Evolutionary conservation across 2,329 filamentous ascomycete species (phyloP), one percentile per base, ranked within the genome.

Genomic region (Lecanicillium sp.): DNA sequence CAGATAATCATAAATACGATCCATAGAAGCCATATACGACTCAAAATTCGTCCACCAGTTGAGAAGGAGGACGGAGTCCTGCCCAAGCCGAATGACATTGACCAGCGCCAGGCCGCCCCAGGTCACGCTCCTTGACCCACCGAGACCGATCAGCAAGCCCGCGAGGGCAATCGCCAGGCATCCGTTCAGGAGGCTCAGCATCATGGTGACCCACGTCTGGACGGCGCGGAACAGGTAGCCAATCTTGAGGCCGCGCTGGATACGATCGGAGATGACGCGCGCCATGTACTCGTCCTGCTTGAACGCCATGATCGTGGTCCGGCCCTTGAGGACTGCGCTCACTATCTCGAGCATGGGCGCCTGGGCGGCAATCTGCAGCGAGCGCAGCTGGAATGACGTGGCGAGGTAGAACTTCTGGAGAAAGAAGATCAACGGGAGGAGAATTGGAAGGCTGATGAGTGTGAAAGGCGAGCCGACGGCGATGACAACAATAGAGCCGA

Each of bases 1-100:
- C 12, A 24, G 21, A 14, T 46, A 46, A 10, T 27, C 44, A 10
- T 23, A 38, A 5, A 46, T 46, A 5, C 44, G 26, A 10, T 46
- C 44, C 44, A 46, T 46, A 2, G 33, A 38, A 4, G 43, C 43
- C 43, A 46, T 46, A 8, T 19, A 20, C 8, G 33, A 29, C 33
- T 46, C 43, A 19, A 39, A 46, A 9, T 10, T 14, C 11, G 43
- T 46, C 43, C 43, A 46, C 43, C 43, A 46, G 7, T 11, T 37
- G 5, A 46, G 10, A 9, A 46, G 33, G 3, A 46, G 43, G 20
- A 46, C 38, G 10, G 23, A 11, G 30, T 46, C 43, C 15, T 46
- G 43, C 12, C 43, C 35, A 11, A 46, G 43, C 17, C 23, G 23
- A 20, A 46, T 37, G 17, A 29, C 24, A 23, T 46, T 46, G 2